A percentile compares a stretch with the other conserved stretches of the same genome.
Conservation (phyloP, 352 stramenopile species). For the Globisporangium iwayamae region DNA sequence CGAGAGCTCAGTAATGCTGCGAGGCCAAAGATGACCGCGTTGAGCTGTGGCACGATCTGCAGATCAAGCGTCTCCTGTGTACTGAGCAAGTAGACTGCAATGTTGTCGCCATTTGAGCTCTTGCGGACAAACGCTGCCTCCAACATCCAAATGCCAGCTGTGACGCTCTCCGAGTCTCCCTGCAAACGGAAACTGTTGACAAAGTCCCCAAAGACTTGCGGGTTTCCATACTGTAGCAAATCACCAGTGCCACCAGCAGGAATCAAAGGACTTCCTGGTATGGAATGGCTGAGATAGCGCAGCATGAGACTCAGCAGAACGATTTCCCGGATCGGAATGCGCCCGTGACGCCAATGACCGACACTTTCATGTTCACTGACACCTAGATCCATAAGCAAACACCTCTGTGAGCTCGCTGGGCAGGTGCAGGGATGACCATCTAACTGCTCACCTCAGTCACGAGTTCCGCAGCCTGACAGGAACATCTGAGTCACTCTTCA, state of each 20-base stretch:
- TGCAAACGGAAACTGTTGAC: not conserved
- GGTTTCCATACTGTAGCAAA: not conserved
- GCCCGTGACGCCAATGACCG: not conserved
- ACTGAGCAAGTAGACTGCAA: not conserved
- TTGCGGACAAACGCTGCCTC: not conserved
- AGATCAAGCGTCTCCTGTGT: not conserved
- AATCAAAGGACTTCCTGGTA: not conserved
- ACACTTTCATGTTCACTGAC: not conserved
- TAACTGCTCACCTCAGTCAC: too few relatives aligned
- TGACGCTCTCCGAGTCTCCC: not conserved
- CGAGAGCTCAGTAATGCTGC: not conserved
- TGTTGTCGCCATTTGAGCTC: not conserved
- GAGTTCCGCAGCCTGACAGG: too few relatives aligned
- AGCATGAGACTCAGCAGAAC: slow-evolving; percentile 1
- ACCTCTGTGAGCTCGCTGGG: not conserved
- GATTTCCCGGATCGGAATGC: not conserved
- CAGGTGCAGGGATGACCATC: too few relatives aligned
- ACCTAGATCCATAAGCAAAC: not conserved
- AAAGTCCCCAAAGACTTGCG: not conserved
- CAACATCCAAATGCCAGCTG: not conserved
- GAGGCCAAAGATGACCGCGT: not conserved
- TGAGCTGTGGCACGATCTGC: not conserved
- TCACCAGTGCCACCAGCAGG: not conserved
- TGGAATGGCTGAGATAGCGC: not conserved
- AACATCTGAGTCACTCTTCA: too few relatives aligned